Conservation (phyloP, 75 land plant species). For the Pinus taeda region DNA sequence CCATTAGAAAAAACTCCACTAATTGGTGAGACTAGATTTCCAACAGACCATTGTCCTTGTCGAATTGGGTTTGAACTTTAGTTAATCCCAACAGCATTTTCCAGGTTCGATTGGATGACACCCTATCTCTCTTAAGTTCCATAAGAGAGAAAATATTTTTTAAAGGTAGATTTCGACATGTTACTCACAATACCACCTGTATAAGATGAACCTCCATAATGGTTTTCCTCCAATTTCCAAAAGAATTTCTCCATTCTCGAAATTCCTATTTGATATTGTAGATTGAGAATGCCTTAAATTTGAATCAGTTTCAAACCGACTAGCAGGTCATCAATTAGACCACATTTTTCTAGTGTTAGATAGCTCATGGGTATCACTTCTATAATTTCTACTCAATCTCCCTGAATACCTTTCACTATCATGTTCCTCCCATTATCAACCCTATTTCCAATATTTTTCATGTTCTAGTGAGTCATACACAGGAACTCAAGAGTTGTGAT, state of each 20-base stretch:
- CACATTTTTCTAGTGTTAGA: constrained; percentile 30
- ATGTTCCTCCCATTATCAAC: constrained; percentile 23
- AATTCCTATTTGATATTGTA: constrained; percentile 39
- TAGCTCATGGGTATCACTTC: constrained; percentile 24
- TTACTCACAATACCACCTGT: constrained; percentile 26
- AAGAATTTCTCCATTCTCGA: constrained; percentile 38
- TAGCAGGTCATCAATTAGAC: constrained; percentile 8
- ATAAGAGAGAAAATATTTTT: constrained; percentile 81
- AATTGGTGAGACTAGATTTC: constrained; percentile 25
- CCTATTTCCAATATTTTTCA: constrained; percentile 51
- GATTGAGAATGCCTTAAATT: constrained; percentile 53
- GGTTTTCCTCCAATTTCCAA: constrained; percentile 14
- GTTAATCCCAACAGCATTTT: constrained; percentile 14
- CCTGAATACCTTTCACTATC: constrained; percentile 43
- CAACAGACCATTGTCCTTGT: constrained; percentile 17
- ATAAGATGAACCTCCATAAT: constrained; percentile 21
- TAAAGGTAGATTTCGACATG: constrained; percentile 59
- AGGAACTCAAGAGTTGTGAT: constrained; percentile 21
- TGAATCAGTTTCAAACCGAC: constrained; percentile 39
- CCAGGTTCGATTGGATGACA: constrained; percentile 1
- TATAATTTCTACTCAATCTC: constrained; percentile 22
- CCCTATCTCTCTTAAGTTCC: constrained; percentile 67
- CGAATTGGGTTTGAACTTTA: constrained; percentile 31
- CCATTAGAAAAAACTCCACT: constrained; percentile 24
- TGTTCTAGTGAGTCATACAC: constrained; percentile 18